phyloP scores from a whole-genome alignment of 1,284 basidiomycete genomes.

The Sanghuangporus weigelae region DNA sequence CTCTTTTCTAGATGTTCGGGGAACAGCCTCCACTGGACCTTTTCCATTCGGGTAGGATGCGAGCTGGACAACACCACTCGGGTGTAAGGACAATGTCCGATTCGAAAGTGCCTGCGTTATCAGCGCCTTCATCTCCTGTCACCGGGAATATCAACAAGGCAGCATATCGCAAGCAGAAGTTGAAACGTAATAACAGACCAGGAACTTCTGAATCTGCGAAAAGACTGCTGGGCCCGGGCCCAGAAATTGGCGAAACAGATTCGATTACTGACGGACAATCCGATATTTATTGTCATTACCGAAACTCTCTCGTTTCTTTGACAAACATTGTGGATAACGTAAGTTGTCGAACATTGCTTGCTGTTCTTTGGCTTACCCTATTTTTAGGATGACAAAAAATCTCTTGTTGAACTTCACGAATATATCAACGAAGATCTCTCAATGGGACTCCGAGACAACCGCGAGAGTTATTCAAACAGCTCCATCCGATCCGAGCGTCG shows the following conservation, averaged over 20 bases:
- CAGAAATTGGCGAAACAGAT: slow-evolving; percentile 7
- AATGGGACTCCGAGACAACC: slow-evolving; percentile 19
- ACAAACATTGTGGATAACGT: slow-evolving; percentile 73
- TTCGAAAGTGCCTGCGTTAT: slow-evolving; percentile 5
- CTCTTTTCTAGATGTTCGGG: slow-evolving; percentile 59
- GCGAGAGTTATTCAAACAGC: slow-evolving; percentile 5
- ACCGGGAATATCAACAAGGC: slow-evolving; percentile 44
- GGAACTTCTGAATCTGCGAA: slow-evolving; percentile 53
- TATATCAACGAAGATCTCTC: slow-evolving; percentile 37
- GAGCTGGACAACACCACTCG: slow-evolving; percentile 28
- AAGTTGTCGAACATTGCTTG: slow-evolving; percentile 26
- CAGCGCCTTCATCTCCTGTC: slow-evolving; percentile 22
- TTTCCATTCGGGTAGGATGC: slow-evolving; percentile 54
- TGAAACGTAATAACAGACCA: slow-evolving; percentile 39
- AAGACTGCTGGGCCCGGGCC: slow-evolving; percentile 37
- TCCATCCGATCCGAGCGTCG: slow-evolving; percentile 48
- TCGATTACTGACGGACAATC: slow-evolving; percentile 27
- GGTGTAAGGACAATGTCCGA: slow-evolving; percentile 17
- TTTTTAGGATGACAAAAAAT: slow-evolving; percentile 62
- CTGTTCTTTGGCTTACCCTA: slow-evolving; percentile 1
- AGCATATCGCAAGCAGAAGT: slow-evolving; percentile 38
- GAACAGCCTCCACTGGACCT: slow-evolving; percentile 70
- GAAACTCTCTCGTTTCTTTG: slow-evolving; percentile 70
- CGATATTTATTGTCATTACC: slow-evolving; percentile 65
- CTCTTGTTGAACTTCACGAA: slow-evolving; percentile 66